A percentile compares a stretch with the other conserved stretches of the same genome.
phyloP scores from a whole-genome alignment of 176 grass and related monocot genomes.

The Lolium multiflorum region DNA sequence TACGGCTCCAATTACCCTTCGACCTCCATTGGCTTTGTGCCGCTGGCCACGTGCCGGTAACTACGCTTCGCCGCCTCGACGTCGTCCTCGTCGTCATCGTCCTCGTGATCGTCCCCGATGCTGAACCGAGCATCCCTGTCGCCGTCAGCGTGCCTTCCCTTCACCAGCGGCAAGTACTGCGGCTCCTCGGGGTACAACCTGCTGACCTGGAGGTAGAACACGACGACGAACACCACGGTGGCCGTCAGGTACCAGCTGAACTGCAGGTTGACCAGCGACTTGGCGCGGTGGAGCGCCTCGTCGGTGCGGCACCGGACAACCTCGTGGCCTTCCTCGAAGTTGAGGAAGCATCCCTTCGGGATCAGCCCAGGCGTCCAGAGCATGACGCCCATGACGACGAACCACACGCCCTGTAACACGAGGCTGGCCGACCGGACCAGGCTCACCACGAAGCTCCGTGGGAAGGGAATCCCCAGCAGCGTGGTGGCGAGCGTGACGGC shows the following conservation, averaged over 20 bases:
- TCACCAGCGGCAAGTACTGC: conserved; percentile 74
- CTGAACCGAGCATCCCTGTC: conserved; percentile 22
- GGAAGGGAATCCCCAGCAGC: conserved; percentile 59
- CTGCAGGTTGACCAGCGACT: conserved; percentile 90
- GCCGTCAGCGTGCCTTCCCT: conserved; percentile 8
- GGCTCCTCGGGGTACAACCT: conserved; percentile 73
- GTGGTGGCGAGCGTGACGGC: conserved; percentile 70
- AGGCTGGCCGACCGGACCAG: conserved; percentile 75
- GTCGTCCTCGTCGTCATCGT: conserved; percentile 71
- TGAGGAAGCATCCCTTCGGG: conserved; percentile 85
- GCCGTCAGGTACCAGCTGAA: conserved; percentile 88
- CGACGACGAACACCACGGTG: conserved; percentile 60
- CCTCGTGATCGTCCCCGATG: conserved; percentile 55
- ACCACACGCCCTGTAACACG: conserved; percentile 84
- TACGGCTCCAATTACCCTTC: conserved; percentile 34
- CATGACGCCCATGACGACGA: conserved; percentile 88
- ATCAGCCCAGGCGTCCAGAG: conserved; percentile 81
- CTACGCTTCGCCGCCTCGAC: conserved; percentile 50
- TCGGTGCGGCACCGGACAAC: conserved; percentile 75
- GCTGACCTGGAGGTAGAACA: conserved; percentile 60
- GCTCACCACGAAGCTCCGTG: conserved; percentile 67
- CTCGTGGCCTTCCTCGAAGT: conserved; percentile 71
- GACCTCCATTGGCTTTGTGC: conserved; percentile 30
- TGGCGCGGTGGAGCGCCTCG: conserved; percentile 73
- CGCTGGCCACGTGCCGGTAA: conserved; percentile 35